Evolutionary conservation across 2,329 filamentous ascomycete species (phyloP), one percentile per base, ranked within the genome.

Genomic region (Microcyclosporella mali): DNA sequence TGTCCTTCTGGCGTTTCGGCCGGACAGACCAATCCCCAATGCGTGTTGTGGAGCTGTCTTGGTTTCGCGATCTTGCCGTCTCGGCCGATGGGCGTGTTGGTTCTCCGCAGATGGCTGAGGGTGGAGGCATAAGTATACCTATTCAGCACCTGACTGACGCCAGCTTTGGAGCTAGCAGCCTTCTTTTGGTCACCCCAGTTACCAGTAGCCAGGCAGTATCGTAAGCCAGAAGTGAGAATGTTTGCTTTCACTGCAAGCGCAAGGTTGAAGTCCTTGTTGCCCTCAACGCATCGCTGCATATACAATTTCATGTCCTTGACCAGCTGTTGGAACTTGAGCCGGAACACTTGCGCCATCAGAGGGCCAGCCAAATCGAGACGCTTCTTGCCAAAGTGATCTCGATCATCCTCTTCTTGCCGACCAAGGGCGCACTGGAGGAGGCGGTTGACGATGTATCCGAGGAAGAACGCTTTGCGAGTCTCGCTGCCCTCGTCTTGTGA

Each of bases 101-200:
- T 98, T 60, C 92, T 83, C 58, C 94, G 83, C 68, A 98, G 77
- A 82, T 98, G 94, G 14, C 92, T 98, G 33, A 98, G 70, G 0
- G 90, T 97, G 31, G 94, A 98, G 12, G 92, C 82, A 62, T 95
- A 98, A 0, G 94, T 97, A 65, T 97, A 98, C 64, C 92, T 81
- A 71, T 95, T 98, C 60, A 98, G 70, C 69, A 98, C 94, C 69
- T 98, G 92, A 36, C 90, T 97, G 35, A 98, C 92, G 75, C 92
- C 94, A 35, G 92, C 92, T 52, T 94, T 97, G 1, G 89, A 87
- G 56, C 84, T 90, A 57, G 86, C 85, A 15, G 92, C 89, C 73
- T 97, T 98, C 77, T 97, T 98, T 72, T 98, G 92, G 55, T 98
- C 92, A 61, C 92, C 94, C 94, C 92, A 98, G 69, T 98, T 98